Base-by-base conservation (phyloP, 768 basidiomycete genomes). In the Neoboletus brunneissimus region DNA sequence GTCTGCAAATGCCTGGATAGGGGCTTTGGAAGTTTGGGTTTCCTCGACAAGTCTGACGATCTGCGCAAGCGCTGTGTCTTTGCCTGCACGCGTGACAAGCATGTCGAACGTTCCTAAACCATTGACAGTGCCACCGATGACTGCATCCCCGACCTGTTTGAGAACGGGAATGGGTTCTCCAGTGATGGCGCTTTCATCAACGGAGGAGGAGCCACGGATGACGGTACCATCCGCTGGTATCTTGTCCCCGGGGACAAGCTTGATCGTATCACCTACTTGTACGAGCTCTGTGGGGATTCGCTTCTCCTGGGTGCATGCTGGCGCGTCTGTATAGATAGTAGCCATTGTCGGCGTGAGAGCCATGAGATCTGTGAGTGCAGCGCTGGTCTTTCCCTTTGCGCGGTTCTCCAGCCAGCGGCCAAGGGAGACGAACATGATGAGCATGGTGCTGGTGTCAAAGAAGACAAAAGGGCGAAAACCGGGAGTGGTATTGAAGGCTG, bases 371-470 rank as follows among this genome's bases (percentile, higher is more conserved):
- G 94, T 97, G 29, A 99, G 81, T 2, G 97, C 97, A 1, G 94
- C 94, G 42, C 93, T 94, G 2, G 97, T 98, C 74, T 91, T 91
- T 31, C 97, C 96, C 73, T 98, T 98, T 46, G 97, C 97, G 54
- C 87, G 83, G 74, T 98, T 98, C 76, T 98, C 97, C 48, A 98
- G 81, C 74, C 88, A 97, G 25, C 97, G 86, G 5, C 97, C 97
- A 15, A 98, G 82, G 3, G 93, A 95, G 64, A 98, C 89, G 71
- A 99, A 98, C 76, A 88, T 91, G 80, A 99, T 88, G 58, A 99
- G 78, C 97, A 98, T 98, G 20, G 97, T 97, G 67, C 93, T 97
- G 2, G 97, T 98, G 75, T 99, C 97, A 76, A 98, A 98, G 75
- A 98, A 98, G 44, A 94, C 81, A 69, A 88, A 82, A 2, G 97